These are phyloP conservation scores for Vitis rotundifolia DNA, from an alignment of 164 flowering plant species.

Conservation along the genomic window DNA sequence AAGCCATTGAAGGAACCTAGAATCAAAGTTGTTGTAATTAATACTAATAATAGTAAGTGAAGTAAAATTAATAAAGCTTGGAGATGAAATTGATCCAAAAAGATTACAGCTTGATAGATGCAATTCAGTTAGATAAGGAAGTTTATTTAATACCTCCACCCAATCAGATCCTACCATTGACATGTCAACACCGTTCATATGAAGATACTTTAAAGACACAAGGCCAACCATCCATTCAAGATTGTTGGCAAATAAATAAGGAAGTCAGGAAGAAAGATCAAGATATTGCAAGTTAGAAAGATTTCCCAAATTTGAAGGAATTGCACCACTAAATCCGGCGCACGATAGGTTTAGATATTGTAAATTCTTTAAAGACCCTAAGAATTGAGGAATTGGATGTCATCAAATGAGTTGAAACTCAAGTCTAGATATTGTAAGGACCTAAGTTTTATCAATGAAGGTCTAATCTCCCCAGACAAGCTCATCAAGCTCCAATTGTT, in stretches of 20 bases:
- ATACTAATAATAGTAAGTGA: too few species aligned
- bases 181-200: slow-evolving; percentile 22
- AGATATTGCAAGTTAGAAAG: slow-evolving; percentile 24
- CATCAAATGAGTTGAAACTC: slow-evolving; percentile 29
- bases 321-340: too few species aligned
- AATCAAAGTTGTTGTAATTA: too few species aligned
- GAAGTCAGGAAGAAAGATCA: slow-evolving; percentile 21
- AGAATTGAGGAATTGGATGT: slow-evolving; percentile 9
- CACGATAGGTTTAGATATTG: too few species aligned
- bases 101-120: too few species aligned
- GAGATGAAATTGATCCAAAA: too few species aligned
- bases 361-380: too few species aligned
- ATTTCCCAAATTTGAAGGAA: slow-evolving; percentile 33
- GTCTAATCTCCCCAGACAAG: slow-evolving; percentile 35
- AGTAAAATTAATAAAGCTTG: too few species aligned
- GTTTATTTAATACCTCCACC: too few species aligned
- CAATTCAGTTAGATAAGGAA: too few species aligned
- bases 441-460: slow-evolving; percentile 26
- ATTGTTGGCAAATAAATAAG: slow-evolving; percentile 6
- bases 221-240: slow-evolving; percentile 31
- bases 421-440: slow-evolving; percentile 29
- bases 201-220: slow-evolving; percentile 20
- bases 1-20: too few species aligned
- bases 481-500: slow-evolving; percentile 23
- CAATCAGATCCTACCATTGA: background rate